Conservation (phyloP, 2,329 filamentous ascomycete species). For the Aspergillus ochraceus region DNA sequence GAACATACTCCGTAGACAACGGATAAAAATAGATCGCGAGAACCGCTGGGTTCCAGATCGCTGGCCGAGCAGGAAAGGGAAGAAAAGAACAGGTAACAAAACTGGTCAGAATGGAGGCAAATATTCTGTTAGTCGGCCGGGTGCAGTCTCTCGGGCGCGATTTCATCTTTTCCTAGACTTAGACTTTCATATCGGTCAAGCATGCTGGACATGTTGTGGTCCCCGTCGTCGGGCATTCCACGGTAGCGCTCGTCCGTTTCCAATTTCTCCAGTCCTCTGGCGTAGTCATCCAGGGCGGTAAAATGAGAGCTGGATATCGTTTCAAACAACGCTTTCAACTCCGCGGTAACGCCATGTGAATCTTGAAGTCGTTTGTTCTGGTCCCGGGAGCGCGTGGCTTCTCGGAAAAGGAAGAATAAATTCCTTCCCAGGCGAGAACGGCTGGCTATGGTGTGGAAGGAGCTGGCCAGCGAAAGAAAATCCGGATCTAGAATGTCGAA, state of each 20-base stretch:
- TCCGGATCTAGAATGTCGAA: constrained; percentile 37
- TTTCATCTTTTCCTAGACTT: constrained; percentile 37
- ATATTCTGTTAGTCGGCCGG: background rate
- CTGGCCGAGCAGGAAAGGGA: background rate
- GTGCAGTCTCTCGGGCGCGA: constrained; percentile 22
- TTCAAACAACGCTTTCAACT: constrained; percentile 35
- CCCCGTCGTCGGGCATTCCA: constrained; percentile 18
- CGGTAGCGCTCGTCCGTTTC: constrained; percentile 33
- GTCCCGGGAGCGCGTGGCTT: constrained; percentile 30
- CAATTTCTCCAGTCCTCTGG: constrained; percentile 35
- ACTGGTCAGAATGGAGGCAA: background rate
- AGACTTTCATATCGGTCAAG: constrained; percentile 40
- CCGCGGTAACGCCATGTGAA: constrained; percentile 24
- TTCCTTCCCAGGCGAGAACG: constrained; percentile 35
- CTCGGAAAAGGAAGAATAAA: constrained; percentile 38
- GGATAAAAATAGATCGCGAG: background rate
- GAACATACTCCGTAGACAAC: background rate
- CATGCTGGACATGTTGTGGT: constrained; percentile 35
- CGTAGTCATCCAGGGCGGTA: constrained; percentile 30
- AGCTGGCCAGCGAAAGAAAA: constrained; percentile 35
- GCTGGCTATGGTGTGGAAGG: constrained; percentile 35
- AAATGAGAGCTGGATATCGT: constrained; percentile 20
- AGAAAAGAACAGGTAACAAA: background rate
- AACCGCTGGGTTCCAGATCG: too few species aligned
- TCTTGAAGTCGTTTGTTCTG: constrained; percentile 31